Conservation (phyloP, 805 yeast species). For the Torulaspora maleeae region DNA sequence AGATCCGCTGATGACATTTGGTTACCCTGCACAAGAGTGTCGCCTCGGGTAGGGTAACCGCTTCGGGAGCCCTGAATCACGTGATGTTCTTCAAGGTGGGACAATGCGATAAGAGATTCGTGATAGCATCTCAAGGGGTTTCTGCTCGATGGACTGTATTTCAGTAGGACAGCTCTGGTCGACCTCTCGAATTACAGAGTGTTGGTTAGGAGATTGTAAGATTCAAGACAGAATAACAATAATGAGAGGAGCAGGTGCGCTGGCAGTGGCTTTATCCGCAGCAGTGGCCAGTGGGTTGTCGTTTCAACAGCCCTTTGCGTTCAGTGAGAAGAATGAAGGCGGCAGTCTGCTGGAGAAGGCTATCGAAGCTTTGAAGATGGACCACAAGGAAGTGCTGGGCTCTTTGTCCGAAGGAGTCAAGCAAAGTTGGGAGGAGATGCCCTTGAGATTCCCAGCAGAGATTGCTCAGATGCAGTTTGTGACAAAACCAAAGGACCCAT, state of each 20-base stretch:
- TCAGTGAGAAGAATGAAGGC: constrained; percentile 17
- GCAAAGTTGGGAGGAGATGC: constrained; percentile 59
- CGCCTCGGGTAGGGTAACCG: too few species aligned
- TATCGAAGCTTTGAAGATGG: constrained; percentile 48
- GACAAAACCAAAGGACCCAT: constrained; percentile 44
- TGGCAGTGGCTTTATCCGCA: constrained; percentile 15
- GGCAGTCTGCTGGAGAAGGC: constrained; percentile 43
- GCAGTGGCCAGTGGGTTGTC: constrained; percentile 28
- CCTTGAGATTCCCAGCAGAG: constrained; percentile 52
- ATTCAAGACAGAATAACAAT: not conserved
- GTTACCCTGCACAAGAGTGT: too few species aligned
- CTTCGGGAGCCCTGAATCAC: too few species aligned
- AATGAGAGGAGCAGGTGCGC: constrained; percentile 6
- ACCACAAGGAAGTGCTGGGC: constrained; percentile 36
- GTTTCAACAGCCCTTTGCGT: constrained; percentile 33
- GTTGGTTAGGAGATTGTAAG: not conserved
- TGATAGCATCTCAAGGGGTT: not conserved
- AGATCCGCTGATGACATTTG: too few species aligned
- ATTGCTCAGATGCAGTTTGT: constrained; percentile 46
- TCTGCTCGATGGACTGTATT: not conserved
- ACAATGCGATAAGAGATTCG: not conserved
- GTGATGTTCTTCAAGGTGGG: not conserved
- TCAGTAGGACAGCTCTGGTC: not conserved
- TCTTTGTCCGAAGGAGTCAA: constrained; percentile 47
- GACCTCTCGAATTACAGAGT: not conserved